Base-by-base conservation (phyloP, 2,329 filamentous ascomycete species). In the Phialocephala subalpina region DNA sequence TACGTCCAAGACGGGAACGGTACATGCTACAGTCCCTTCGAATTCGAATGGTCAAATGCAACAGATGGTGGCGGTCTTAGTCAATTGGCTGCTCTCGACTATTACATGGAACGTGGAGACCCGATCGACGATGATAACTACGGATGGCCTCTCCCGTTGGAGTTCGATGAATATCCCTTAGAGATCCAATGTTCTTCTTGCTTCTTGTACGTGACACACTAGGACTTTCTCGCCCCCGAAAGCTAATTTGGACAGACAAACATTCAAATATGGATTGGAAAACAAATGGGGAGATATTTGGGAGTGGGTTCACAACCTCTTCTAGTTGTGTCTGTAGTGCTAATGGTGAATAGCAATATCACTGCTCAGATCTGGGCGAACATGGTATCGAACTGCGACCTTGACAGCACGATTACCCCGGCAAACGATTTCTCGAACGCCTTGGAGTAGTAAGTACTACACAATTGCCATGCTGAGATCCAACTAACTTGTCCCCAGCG, bases 111-210 rank as follows among this genome's bases (percentile, higher is more conserved):
- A n/a, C 11, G 27, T 20, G 27, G 18, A 3, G 59, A 49, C 27
- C 55, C 58, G 12, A 63, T 66, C 22, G 60, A 66, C 35, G 64
- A 66, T 58, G 64, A 66, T 22, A 66, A 66, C 60, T 66, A 63
- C 53, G 60, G 59, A 20, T 66, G 60, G 64, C 36, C 35, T 27
- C 14, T 29, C 36, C 36, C 29, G 4, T 20, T 63, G 29, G 64
- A 66, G 29, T 66, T 57, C 58, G 60, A 66, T 49, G 64, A 66
- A 55, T 66, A 66, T 59, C 64, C 63, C 45, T 5, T 53, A 2
- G 57, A 60, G 47, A 64, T 64, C n/a, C 57, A 64, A 47, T 64
- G 62, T 40, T 36, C 22, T 20, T 60, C 62, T 1, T 64, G 62
- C 45, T 60, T 61, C 45, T 22, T 64, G 61, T 63, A 63, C 14